Percentiles rank a stretch among this genome's conserved stretches.
Evolutionary conservation across 164 flowering plant species (phyloP).

Genomic region (Pachysandra terminalis): DNA sequence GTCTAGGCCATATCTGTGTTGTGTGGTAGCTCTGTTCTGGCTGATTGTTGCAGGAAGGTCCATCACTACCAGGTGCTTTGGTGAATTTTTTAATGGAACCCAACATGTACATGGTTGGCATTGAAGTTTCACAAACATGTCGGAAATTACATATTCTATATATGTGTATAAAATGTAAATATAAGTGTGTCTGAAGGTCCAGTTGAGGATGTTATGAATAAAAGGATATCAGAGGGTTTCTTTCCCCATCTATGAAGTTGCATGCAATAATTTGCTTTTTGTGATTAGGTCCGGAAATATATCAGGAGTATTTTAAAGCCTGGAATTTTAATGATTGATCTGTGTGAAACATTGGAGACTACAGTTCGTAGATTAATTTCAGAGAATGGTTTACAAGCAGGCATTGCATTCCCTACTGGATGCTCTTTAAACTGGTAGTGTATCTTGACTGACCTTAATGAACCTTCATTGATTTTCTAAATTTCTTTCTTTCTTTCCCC

Average conservation of each 20-base stretch:
- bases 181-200: no score
- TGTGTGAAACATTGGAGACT: slow-evolving; percentile 94
- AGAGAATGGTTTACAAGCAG: slow-evolving; percentile 95
- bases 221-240: no score
- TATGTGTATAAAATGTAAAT: no score
- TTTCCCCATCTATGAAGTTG: neutral
- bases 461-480: neutral
- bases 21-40: no score
- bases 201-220: neutral
- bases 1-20: no score
- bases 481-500: neutral
- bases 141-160: no score
- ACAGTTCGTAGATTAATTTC: slow-evolving; percentile 91
- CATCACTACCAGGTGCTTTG: no score
- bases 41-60: no score
- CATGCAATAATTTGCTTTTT: slow-evolving; percentile 2
- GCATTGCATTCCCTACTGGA: slow-evolving; percentile 99
- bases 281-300: slow-evolving; percentile 78
- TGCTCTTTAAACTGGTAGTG: slow-evolving; percentile 91
- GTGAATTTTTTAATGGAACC: no score
- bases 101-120: no score
- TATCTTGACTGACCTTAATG: neutral
- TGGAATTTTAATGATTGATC: slow-evolving; percentile 85
- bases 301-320: slow-evolving; percentile 81
- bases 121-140: no score